These are phyloP conservation scores for Trichoderma hamatum DNA, from an alignment of 2,329 filamentous ascomycete genomes.

Conservation along the genomic window DNA sequence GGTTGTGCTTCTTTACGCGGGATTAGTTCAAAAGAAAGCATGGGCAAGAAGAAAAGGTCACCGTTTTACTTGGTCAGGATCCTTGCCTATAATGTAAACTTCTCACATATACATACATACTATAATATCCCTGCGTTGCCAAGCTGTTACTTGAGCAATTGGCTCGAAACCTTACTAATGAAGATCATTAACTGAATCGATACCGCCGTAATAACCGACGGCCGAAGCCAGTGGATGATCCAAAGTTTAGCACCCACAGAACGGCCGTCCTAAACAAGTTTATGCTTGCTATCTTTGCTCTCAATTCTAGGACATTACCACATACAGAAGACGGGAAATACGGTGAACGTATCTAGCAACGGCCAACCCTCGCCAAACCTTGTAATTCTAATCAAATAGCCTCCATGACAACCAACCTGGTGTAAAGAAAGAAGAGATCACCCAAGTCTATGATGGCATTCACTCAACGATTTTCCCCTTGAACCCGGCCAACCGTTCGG, in stretches of 20 bases:
- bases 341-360: neutral
- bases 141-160: neutral
- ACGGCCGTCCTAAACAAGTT: neutral
- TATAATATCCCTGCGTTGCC: neutral
- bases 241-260: neutral
- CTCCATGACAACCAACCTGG: neutral
- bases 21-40: neutral
- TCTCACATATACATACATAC: neutral
- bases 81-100: neutral
- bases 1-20: neutral
- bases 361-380: neutral
- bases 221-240: neutral
- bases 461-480: constrained; percentile 45
- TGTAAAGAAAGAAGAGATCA: neutral
- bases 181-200: constrained; percentile 17
- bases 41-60: neutral
- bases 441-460: constrained; percentile 12
- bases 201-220: neutral
- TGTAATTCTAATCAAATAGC: neutral
- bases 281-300: neutral
- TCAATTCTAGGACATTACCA: neutral
- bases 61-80: neutral
- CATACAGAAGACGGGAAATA: neutral
- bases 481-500: constrained; percentile 46
- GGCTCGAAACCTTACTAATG: neutral